Percentiles rank a stretch among this genome's conserved stretches.
These are phyloP conservation scores for Phytophthora lateralis DNA, from an alignment of 352 stramenopile species.

Conservation along the genomic window DNA sequence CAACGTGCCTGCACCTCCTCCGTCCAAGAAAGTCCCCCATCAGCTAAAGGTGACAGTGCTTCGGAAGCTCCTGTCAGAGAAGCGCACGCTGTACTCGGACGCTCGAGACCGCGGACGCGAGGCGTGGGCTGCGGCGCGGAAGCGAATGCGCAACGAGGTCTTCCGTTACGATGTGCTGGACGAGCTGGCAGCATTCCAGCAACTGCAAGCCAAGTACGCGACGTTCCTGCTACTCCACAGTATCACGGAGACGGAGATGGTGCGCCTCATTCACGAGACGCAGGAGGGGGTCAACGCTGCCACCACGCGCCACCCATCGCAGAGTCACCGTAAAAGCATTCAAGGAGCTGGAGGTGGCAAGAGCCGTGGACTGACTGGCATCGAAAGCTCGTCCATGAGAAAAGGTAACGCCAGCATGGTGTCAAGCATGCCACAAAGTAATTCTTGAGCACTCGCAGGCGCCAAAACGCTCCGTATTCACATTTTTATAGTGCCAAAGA, in stretches of 20 bases:
- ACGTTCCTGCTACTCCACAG: slow-evolving; percentile 72
- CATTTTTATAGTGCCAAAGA: too few species aligned
- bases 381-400: too few species aligned
- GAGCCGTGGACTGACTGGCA: not conserved
- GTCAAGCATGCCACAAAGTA: not conserved
- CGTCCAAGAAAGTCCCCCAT: slow-evolving; percentile 53
- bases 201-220: slow-evolving; percentile 62
- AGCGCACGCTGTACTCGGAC: slow-evolving; percentile 58
- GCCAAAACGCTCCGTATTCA: too few species aligned
- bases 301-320: not conserved
- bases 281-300: slow-evolving; percentile 30
- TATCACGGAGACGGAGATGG: slow-evolving; percentile 66
- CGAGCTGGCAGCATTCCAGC: slow-evolving; percentile 65
- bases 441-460: too few species aligned
- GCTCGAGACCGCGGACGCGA: slow-evolving; percentile 44
- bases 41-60: slow-evolving; percentile 59
- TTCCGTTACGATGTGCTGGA: slow-evolving; percentile 78
- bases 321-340: slow-evolving; percentile 6
- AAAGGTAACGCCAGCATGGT: not conserved
- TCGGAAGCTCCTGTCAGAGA: slow-evolving; percentile 62
- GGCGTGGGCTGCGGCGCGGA: slow-evolving; percentile 51
- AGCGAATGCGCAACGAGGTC: slow-evolving; percentile 60
- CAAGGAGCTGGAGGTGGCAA: not conserved
- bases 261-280: slow-evolving; percentile 55
- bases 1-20: slow-evolving; percentile 12